These are phyloP conservation scores for Arxiozyma telluris DNA, from an alignment of 1,139 yeast genomes.

Conservation along the genomic window DNA sequence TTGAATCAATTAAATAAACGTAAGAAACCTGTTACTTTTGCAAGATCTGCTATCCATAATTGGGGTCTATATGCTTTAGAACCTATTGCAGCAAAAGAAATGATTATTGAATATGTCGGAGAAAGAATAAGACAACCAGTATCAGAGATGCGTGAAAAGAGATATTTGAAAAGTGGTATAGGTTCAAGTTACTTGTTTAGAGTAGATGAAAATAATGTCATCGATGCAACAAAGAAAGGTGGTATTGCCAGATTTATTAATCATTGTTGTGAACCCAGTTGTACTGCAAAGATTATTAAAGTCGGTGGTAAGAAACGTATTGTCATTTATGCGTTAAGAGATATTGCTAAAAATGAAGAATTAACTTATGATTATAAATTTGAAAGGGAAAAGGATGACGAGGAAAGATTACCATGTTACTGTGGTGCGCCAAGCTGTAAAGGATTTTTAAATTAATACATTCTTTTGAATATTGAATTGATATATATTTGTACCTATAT, in stretches of 20 bases:
- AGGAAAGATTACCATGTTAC: constrained; percentile 79
- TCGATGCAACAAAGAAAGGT: constrained; percentile 96
- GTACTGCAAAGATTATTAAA: constrained; percentile 92
- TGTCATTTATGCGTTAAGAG: constrained; percentile 87
- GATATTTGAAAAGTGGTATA: constrained; percentile 82
- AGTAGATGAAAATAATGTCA: constrained; percentile 87
- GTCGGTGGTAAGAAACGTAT: constrained; percentile 91
- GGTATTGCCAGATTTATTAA: constrained; percentile 94
- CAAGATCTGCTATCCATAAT: constrained; percentile 91
- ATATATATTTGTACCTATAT: neutral
- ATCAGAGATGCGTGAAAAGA: constrained; percentile 84
- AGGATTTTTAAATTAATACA: constrained; percentile 65
- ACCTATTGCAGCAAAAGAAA: constrained; percentile 87
- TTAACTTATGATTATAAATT: constrained; percentile 92
- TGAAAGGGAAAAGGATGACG: constrained; percentile 84
- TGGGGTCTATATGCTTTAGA: constrained; percentile 97
- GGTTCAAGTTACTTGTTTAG: constrained; percentile 91
- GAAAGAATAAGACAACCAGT: constrained; percentile 90
- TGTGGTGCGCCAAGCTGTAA: constrained; percentile 95
- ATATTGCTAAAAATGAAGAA: constrained; percentile 84
- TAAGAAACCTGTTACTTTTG: constrained; percentile 89
- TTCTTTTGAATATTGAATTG: no score
- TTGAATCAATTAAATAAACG: constrained; percentile 75
- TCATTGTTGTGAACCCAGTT: constrained; percentile 95
- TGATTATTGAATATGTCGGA: constrained; percentile 98